Base-by-base conservation (phyloP, 225 moss, liverwort and hornwort genomes). In the Antitrichia curtipendula region DNA sequence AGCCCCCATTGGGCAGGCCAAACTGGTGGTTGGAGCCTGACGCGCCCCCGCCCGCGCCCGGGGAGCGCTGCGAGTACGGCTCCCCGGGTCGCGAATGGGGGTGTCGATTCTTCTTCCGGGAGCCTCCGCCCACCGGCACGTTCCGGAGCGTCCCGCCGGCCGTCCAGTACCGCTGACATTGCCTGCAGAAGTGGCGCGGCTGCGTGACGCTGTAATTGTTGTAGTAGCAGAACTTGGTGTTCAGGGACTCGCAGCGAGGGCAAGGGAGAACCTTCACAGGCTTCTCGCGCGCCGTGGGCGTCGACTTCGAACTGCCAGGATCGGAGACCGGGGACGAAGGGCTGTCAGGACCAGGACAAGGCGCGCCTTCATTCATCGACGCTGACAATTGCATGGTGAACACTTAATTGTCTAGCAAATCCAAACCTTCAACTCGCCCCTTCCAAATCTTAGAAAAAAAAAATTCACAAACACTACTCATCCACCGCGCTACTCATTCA, bases 141-240 rank as follows among this genome's bases (percentile, higher is more conserved):
- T 94, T 94, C 40, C 94, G 94, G 50, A 94, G 92, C 40, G 94
- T 94, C 32, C 94, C 94, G 36, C 94, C 94, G 19, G 87, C 94
- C 66, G 94, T 94, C 94, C 94, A 94, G 89, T 94, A 94, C 68
- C 94, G 90, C 73, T 92, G 94, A 75, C 94, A 94, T 92, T 94
- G 91, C 62, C 91, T 90, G 81, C 94, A 94, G 89, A 92, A 94
- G 87, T 94, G 94, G 40, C 94, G 89, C 58, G 94, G 94, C 86
- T 94, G 94, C 47, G 91, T 94, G 60, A 94, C 91, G 85, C 94
- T 94, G 89, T 94, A 94, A 87, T 94, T 94, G 91, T 94, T 94
- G 78, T 90, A 94, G 84, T 94, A 94, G 80, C 94, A 94, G 81
- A 94, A 94, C 90, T 94, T 94, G 54, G 94, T 94, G 78, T 94